These are phyloP conservation scores for Scolecobasidium constrictum DNA, from an alignment of 2,329 filamentous ascomycete genomes.

Conservation along the genomic window DNA sequence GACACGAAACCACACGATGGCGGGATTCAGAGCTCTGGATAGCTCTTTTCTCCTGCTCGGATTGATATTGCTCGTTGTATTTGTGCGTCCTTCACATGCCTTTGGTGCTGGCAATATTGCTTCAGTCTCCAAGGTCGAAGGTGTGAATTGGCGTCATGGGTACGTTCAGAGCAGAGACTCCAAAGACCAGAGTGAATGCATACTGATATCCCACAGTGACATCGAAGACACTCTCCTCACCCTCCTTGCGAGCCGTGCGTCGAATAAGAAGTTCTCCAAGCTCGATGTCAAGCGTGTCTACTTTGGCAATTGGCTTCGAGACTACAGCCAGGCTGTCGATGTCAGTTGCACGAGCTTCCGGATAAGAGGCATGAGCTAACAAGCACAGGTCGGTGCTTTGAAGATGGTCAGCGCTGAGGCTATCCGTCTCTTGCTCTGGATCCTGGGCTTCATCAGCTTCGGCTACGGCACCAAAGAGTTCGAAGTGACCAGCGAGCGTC, in stretches of 20 bases:
- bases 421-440: conserved; percentile 78
- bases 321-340: conserved; percentile 45
- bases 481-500: conserved; percentile 66
- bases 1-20: too few relatives aligned
- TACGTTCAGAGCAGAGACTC: too few relatives aligned
- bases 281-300: conserved; percentile 82
- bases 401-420: conserved; percentile 85
- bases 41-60: not conserved
- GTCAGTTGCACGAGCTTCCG: conserved; percentile 42
- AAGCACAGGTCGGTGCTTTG: conserved; percentile 70
- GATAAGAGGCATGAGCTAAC: not conserved
- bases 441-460: conserved; percentile 83
- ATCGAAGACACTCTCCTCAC: conserved; percentile 83
- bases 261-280: conserved; percentile 77
- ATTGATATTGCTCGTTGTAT: conserved; percentile 2
- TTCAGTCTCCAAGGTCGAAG: conserved; percentile 67
- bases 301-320: conserved; percentile 59
- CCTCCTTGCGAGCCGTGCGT: conserved; percentile 53
- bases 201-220: conserved; percentile 43
- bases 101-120: conserved; percentile 89
- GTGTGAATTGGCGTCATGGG: conserved; percentile 57
- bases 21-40: conserved; percentile 3
- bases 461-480: conserved; percentile 77
- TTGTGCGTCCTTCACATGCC: conserved; percentile 41
- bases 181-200: too few relatives aligned